Evolutionary conservation across 441 rosid genomes (phyloP), one percentile per base, ranked within the genome.

Genomic region (Gossypium lobatum): DNA sequence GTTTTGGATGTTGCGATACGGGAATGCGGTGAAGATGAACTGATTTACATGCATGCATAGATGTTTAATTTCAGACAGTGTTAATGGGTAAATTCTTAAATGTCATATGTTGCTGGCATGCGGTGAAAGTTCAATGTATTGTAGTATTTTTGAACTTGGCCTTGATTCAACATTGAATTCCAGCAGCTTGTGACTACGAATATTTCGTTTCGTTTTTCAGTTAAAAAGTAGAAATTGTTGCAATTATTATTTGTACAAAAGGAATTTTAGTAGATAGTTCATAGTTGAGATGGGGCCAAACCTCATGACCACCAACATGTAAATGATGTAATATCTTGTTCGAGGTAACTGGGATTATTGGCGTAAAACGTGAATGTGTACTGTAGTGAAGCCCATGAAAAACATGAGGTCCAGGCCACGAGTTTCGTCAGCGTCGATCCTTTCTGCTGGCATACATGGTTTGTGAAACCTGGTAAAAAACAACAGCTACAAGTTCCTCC

Each of bases 11-110:
- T 95, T 60, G 81, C 81, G 67, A 75, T 95, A 7, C 86, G 93
- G 78, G 95, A 89, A 70, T 95, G 99, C 85, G 64, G 76, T 53
- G 87, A 85, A 21, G 93, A 91, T 63, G 99, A 95, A 75, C 54
- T 87, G 23, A 87, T 89, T 39, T 77, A 82, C 76, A 84, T 88
- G 80, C 92, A 87, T 79, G 57, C 80, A 14, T 87, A 83, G 74
- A 64, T 34, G 64, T 17, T 34, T 34, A 34, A 54, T 45, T 70
- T 34, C 17, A 55, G 25, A 18, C 25, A 3, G 61, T 55, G 26
- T 55, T 20, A 18, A 55, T 20, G 25, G 14, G 23, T 50, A n/a
- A 8, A 52, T 52, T 52, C 55, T 52, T 52, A 52, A n/a, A 52
- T 52, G 55, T 52, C 18, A 55, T 9, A 20, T 18, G 13, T 10